A percentile compares a stretch with the other conserved stretches of the same genome.
These are phyloP conservation scores for Polytrichum commune DNA, from an alignment of 225 moss, liverwort and hornwort species.

Conservation along the genomic window DNA sequence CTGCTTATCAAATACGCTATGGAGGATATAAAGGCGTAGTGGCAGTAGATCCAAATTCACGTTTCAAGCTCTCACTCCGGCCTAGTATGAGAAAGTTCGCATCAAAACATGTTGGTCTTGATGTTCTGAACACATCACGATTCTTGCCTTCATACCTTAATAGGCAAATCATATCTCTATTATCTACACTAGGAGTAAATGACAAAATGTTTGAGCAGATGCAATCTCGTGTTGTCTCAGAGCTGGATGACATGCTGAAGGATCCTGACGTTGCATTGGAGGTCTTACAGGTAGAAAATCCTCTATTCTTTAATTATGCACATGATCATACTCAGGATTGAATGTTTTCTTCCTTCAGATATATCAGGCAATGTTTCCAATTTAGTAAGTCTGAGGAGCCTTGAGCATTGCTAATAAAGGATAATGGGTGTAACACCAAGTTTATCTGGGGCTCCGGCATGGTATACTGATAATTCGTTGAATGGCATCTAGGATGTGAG, in stretches of 20 bases:
- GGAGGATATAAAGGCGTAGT: slow-evolving; percentile 91
- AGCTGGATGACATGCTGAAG: slow-evolving; percentile 50
- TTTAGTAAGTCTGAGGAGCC: too few relatives aligned
- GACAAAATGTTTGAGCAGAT: slow-evolving; percentile 66
- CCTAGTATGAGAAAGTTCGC: slow-evolving; percentile 83
- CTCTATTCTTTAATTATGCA: too few relatives aligned
- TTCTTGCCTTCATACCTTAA: slow-evolving; percentile 71
- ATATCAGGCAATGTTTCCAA: too few relatives aligned
- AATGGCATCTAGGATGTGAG: too few relatives aligned
- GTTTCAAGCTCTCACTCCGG: slow-evolving; percentile 55
- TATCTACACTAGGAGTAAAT: slow-evolving; percentile 71
- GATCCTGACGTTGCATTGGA: slow-evolving; percentile 51
- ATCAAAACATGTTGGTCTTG: slow-evolving; percentile 58
- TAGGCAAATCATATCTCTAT: slow-evolving; percentile 67
- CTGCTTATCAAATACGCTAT: slow-evolving; percentile 88
- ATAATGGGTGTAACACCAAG: too few relatives aligned
- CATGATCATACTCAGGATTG: too few relatives aligned
- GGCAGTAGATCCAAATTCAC: slow-evolving; percentile 61
- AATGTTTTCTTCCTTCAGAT: background rate
- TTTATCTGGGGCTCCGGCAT: too few relatives aligned
- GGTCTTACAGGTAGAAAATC: slow-evolving; percentile 40
- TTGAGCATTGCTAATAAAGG: too few relatives aligned
- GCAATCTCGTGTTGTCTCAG: slow-evolving; percentile 51
- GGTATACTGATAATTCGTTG: too few relatives aligned
- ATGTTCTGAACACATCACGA: slow-evolving; percentile 61